Conservation (phyloP, 176 grass and related monocot species). For the Typha latifolia region DNA sequence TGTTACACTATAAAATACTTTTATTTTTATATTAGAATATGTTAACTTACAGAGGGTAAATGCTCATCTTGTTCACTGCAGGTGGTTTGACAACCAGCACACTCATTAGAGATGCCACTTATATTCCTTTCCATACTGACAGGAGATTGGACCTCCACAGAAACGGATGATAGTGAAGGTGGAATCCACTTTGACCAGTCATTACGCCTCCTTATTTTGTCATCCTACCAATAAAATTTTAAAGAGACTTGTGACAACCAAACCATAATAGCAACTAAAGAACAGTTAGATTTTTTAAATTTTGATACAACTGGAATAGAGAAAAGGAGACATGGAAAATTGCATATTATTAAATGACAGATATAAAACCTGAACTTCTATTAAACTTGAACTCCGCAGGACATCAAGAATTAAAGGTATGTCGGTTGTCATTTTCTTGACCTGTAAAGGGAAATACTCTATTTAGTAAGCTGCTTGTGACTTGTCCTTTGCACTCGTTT, state of each 20-base stretch:
- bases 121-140: slow-evolving; percentile 22
- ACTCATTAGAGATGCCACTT: slow-evolving; percentile 20
- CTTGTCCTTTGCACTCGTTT: neutral
- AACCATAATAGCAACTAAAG: no score
- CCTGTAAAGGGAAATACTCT: slow-evolving; percentile 25
- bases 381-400: slow-evolving; percentile 42
- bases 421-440: slow-evolving; percentile 64
- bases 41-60: slow-evolving; percentile 1
- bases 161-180: slow-evolving; percentile 19
- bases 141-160: slow-evolving; percentile 27
- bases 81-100: slow-evolving; percentile 7
- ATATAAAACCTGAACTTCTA: slow-evolving; percentile 60
- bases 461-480: neutral
- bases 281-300: no score
- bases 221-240: slow-evolving; percentile 30
- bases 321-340: neutral
- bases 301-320: neutral
- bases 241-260: no score
- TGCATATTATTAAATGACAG: neutral
- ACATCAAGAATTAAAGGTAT: slow-evolving; percentile 44
- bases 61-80: slow-evolving; percentile 34
- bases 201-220: slow-evolving; percentile 49
- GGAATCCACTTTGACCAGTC: slow-evolving; percentile 63
- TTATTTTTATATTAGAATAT: slow-evolving; percentile 22
- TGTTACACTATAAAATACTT: slow-evolving; percentile 11